Evolutionary conservation across 2,329 filamentous ascomycete species (phyloP).

Genomic region (Beauveria varroae): DNA sequence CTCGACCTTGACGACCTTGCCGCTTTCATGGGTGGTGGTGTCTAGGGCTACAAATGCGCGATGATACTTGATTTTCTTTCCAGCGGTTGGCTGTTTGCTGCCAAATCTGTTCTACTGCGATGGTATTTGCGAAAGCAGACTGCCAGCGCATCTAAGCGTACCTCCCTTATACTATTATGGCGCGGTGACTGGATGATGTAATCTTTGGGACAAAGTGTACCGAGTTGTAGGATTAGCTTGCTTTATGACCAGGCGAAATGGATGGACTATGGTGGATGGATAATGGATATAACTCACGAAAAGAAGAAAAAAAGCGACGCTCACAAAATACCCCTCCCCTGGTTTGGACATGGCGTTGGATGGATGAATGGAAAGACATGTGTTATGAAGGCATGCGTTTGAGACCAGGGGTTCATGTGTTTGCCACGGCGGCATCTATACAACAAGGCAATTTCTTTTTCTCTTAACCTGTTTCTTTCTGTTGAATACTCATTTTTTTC

Average conservation of each 20-base stretch:
- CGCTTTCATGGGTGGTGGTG: constrained; percentile 55
- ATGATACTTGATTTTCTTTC: neutral
- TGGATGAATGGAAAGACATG: neutral
- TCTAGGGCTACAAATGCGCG: constrained; percentile 25
- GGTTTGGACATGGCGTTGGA: constrained; percentile 4
- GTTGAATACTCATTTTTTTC: neutral
- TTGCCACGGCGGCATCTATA: neutral
- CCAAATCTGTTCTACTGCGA: constrained; percentile 5
- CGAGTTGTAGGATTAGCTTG: neutral
- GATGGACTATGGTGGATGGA: neutral
- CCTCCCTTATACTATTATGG: neutral
- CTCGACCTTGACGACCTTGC: constrained; percentile 54
- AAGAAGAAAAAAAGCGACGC: neutral
- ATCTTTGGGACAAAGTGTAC: neutral
- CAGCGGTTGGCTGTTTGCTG: neutral
- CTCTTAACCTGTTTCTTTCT: neutral
- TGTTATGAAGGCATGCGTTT: neutral
- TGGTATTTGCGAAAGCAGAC: neutral
- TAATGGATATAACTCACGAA: neutral
- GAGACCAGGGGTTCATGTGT: neutral
- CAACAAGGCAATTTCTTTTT: neutral
- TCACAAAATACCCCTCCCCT: neutral
- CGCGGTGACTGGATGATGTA: neutral
- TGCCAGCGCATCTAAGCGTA: neutral
- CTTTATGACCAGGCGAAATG: neutral